phyloP scores from a whole-genome alignment of 163 green algal species.

The Trebouxiophyceae sp. region DNA sequence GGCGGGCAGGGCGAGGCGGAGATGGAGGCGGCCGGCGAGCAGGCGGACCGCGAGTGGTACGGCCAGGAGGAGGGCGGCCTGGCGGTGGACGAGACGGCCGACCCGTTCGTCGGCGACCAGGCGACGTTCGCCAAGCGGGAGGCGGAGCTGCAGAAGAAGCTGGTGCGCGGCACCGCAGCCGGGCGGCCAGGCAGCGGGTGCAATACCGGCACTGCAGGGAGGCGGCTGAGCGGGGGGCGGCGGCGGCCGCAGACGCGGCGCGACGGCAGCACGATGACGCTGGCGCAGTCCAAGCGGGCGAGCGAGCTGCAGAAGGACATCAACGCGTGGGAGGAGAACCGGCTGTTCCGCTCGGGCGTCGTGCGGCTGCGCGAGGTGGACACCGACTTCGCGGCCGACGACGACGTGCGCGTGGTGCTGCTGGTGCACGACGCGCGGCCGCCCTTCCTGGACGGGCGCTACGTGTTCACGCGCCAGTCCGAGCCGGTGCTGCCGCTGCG shows the following conservation, averaged over 20 bases:
- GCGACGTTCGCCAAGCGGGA: conserved; percentile 51
- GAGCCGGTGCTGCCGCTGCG: conserved; percentile 86
- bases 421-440: conserved; percentile 94
- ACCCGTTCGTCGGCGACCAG: conserved; percentile 69
- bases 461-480: conserved; percentile 74
- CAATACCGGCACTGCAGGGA: too few species aligned
- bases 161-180: too few species aligned
- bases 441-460: conserved; percentile 86
- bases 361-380: conserved; percentile 45
- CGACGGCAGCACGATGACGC: conserved; percentile 81
- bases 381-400: conserved; percentile 78
- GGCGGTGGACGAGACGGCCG: conserved; percentile 46
- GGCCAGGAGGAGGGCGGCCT: conserved; percentile 76
- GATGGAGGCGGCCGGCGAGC: conserved; percentile 14
- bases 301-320: conserved; percentile 85
- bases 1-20: neutral
- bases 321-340: conserved; percentile 94
- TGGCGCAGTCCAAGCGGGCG: conserved; percentile 77
- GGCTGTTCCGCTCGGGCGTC: conserved; percentile 76
- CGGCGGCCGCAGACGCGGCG: conserved; percentile 35
- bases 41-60: conserved; percentile 75
- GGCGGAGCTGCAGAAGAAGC: conserved; percentile 45
- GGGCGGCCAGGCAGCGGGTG: too few species aligned
- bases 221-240: too few species aligned
- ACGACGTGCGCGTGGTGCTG: conserved; percentile 80